Evolutionary conservation across 1,284 basidiomycete species (phyloP).

Genomic region (Salmacisia buchloeana): DNA sequence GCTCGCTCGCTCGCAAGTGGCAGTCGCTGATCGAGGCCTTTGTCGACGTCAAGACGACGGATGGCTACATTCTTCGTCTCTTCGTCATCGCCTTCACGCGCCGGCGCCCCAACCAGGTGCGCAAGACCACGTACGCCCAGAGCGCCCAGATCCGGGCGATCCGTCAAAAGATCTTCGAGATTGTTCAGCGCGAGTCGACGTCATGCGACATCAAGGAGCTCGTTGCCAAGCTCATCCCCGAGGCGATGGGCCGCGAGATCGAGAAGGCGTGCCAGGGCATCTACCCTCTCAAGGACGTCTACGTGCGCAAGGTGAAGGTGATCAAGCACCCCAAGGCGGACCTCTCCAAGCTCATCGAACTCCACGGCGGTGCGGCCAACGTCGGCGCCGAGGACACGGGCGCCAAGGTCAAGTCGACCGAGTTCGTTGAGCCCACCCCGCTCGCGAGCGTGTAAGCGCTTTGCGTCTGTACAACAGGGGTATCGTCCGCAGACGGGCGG

Average conservation of each 20-base stretch:
- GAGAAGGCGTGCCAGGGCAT: conserved; percentile 95
- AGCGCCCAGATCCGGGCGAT: conserved; percentile 93
- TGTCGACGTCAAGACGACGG: conserved; percentile 97
- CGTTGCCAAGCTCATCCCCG: conserved; percentile 95
- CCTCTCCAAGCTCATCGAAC: conserved; percentile 85
- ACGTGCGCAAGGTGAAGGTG: conserved; percentile 86
- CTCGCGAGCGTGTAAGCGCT: conserved; percentile 61
- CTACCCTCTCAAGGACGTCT: conserved; percentile 86
- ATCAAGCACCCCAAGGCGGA: conserved; percentile 97
- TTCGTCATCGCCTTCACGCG: conserved; percentile 99
- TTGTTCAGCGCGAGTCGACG: conserved; percentile 93
- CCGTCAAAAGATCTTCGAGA: conserved; percentile 99
- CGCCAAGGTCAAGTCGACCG: conserved; percentile 70
- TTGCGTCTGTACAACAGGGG: neutral
- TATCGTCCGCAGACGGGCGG: too few species aligned
- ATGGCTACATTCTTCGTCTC: conserved; percentile 97
- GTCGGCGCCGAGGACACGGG: conserved; percentile 68
- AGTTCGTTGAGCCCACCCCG: conserved; percentile 88
- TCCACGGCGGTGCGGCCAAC: conserved; percentile 68
- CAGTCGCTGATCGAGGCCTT: conserved; percentile 98
- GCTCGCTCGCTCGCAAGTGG: conserved; percentile 99
- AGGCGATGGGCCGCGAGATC: conserved; percentile 98
- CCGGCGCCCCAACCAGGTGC: conserved; percentile 90
- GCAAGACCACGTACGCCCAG: conserved; percentile 98
- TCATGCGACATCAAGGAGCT: conserved; percentile 93